Base-by-base conservation (phyloP, 768 basidiomycete species). In the Floccularia luteovirens region DNA sequence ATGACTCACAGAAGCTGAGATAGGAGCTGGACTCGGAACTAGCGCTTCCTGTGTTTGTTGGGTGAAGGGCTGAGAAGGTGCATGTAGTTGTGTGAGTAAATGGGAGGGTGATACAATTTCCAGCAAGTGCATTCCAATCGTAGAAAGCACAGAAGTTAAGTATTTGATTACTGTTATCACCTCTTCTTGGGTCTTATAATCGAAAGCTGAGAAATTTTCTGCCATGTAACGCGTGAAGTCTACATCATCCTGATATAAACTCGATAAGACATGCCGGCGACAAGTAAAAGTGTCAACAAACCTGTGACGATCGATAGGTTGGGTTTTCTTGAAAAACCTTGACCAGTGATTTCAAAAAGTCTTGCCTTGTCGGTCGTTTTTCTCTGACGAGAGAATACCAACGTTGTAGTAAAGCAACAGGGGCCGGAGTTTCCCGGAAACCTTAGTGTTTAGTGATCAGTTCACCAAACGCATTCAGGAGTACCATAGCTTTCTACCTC, bases 171-270 rank as follows among this genome's bases (percentile, higher is more conserved):
- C 81, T 3, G 85, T 80, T 38, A 97, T 64, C 3, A 84, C 81
- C 61, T 98, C 96, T 59, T 99, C 96, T 50, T 86, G 82, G 0
- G 90, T 89, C 65, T 91, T 97, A 69, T 93, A 98, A 24, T 98
- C 92, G 44, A 99, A 77, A 0, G 83, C 67, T 1, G 92, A 74
- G 43, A 98, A 83, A 53, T 97, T 97, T 56, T 98, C 96, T 0
- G 90, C 83, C 77, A 97, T 87, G 62, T 91, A 99, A 40, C 92
- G 82, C 3, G 74, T 74, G 54, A 97, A 90, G 36, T 84, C 78
- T 39, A 93, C 70, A 51, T 96, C 88, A 45, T 85, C 77, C 83
- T 92, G 34, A 31, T 19, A 30, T 52, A 10, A 46, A 27, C 23
- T 13, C 23, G 14, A 46, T 19, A 36, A 13, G 24, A 24, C 24